A percentile compares a stretch with the other conserved stretches of the same genome.
Evolutionary conservation across 2,329 filamentous ascomycete species (phyloP).

Genomic region (Colletotrichum australisinense): DNA sequence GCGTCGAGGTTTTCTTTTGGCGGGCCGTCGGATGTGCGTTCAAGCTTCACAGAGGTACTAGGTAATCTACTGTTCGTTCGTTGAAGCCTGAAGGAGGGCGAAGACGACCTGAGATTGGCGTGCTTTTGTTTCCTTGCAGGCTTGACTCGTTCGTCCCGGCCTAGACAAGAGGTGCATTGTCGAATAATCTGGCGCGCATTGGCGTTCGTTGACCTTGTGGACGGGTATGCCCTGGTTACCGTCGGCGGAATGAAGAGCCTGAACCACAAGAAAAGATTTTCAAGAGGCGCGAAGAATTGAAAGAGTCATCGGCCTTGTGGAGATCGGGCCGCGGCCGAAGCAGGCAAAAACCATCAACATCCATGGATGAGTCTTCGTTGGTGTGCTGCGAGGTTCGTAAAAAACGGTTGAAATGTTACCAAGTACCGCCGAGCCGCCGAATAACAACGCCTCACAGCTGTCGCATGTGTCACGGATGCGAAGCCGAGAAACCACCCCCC

Average conservation of each 20-base stretch:
- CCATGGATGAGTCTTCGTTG: background rate
- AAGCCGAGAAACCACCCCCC: conserved; percentile 18
- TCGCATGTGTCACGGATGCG: conserved; percentile 26
- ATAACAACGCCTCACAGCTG: background rate
- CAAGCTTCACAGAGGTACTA: background rate
- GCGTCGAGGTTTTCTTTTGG: conserved; percentile 8
- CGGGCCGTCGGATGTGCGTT: background rate
- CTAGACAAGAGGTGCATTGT: conserved; percentile 10
- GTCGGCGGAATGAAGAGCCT: background rate
- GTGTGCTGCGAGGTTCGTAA: conserved; percentile 13
- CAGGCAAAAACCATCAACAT: background rate
- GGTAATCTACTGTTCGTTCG: background rate
- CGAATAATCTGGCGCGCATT: background rate
- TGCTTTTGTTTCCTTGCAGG: conserved; percentile 2
- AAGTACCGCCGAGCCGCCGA: background rate
- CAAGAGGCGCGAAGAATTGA: background rate
- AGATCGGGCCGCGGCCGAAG: conserved; percentile 2
- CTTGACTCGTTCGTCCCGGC: conserved; percentile 29
- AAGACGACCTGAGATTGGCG: conserved; percentile 18
- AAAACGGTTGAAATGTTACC: conserved; percentile 14
- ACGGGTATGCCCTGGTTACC: background rate
- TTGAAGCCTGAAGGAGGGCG: conserved; percentile 28
- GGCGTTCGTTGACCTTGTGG: background rate
- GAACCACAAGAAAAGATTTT: conserved; percentile 8
- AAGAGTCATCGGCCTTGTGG: conserved; percentile 13